Evolutionary conservation across 192 early-diverging fungal species (phyloP).

Genomic region (Kickxella alabastrina): DNA sequence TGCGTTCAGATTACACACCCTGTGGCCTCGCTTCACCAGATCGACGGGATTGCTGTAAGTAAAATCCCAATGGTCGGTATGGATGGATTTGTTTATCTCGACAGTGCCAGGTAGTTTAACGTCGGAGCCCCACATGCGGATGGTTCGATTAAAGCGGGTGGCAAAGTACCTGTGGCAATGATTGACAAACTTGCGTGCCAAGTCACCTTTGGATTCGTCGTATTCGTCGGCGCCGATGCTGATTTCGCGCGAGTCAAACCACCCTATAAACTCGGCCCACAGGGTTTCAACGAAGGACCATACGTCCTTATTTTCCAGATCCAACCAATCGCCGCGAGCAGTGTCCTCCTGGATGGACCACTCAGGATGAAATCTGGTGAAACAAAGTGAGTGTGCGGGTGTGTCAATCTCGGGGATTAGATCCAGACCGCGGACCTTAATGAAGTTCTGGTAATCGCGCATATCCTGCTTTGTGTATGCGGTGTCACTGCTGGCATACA

Average conservation of each 20-base stretch:
- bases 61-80: slow-evolving; percentile 33
- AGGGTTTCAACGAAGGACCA: slow-evolving; percentile 35
- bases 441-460: slow-evolving; percentile 44
- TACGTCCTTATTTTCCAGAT: slow-evolving; percentile 45
- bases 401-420: slow-evolving; percentile 51
- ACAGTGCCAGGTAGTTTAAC: slow-evolving; percentile 38
- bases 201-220: slow-evolving; percentile 37
- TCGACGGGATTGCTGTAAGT: slow-evolving; percentile 28
- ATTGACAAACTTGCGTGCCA: slow-evolving; percentile 39
- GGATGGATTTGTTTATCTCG: slow-evolving; percentile 37
- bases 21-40: slow-evolving; percentile 33
- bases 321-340: slow-evolving; percentile 46
- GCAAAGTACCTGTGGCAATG: slow-evolving; percentile 44
- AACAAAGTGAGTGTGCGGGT: slow-evolving; percentile 48
- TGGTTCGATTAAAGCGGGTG: slow-evolving; percentile 36
- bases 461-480: slow-evolving; percentile 47
- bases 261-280: slow-evolving; percentile 46
- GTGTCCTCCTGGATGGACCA: slow-evolving; percentile 34
- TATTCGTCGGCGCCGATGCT: slow-evolving; percentile 51
- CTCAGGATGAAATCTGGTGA: slow-evolving; percentile 51
- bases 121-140: slow-evolving; percentile 51
- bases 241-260: slow-evolving; percentile 48
- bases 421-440: slow-evolving; percentile 43
- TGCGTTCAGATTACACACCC: slow-evolving; percentile 46
- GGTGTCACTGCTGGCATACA: slow-evolving; percentile 40